Base-by-base conservation (phyloP, 306 rosid genomes). In the Abrus pulchellus region DNA sequence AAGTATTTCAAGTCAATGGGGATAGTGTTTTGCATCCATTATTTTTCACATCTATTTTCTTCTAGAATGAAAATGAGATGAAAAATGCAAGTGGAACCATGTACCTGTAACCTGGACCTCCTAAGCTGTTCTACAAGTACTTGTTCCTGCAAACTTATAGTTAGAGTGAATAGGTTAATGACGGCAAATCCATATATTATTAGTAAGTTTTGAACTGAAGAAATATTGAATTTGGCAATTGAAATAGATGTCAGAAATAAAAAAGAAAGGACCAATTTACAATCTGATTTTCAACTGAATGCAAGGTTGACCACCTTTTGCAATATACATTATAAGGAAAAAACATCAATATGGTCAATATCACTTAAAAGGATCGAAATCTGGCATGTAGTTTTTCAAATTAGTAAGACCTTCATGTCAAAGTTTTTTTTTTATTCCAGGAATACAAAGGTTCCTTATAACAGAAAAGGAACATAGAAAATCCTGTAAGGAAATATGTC, bases 101-200 rank as follows among this genome's bases (percentile, higher is more conserved):
- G 59, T 81, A 92, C 94, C 94, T 88, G 92, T 65, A 84, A 53
- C 76, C 84, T 89, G 72, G 92, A 90, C 74, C 70, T 89, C 78
- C 70, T 76, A 56, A 92, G 88, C 45, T 87, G 89, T 83, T 91
- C 97, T 62, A 80, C 3, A 50, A 90, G 85, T 67, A 85, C 48
- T 68, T 87, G 83, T 82, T 93, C 98, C 91, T 92, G 87, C 77
- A 87, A 76, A 10, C 81, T 50, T 45, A 36, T 43, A 68, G 8
- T 47, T 14, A 4, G 28, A 68, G 29, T 57, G 36, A 9, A 41
- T 50, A 28, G 56, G 67, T 66, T 50, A 28, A 14, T 20, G 4
- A 62, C 13, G 72, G 29, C 50, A 71, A 5, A 30, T 55, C 28
- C 44, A 40, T 44, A 43, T 33, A 59, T 20, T 20, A 20, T 34